Base-by-base conservation (phyloP, 2,329 filamentous ascomycete genomes). In the Talaromyces atroroseus region DNA sequence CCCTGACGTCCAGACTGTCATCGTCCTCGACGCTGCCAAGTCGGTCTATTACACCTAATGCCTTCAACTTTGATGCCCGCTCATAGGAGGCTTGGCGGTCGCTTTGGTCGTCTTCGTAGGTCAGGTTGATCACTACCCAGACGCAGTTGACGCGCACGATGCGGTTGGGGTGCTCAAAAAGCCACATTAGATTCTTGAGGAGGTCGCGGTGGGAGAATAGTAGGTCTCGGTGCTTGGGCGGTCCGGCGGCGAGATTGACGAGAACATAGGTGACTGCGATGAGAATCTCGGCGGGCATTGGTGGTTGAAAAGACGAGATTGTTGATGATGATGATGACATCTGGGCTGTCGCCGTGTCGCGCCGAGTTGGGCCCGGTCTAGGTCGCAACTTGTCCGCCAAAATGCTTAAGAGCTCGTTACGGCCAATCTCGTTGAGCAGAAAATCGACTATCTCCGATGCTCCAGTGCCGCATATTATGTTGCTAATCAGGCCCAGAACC, bases 401-500 rank as follows among this genome's bases (percentile, higher is more conserved):
- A 38, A 95, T 87, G 49, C 88, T 85, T 64, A 96, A 92, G 53
- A 97, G 78, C 40, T 86, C 81, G 57, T 90, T 83, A 66, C 89
- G 82, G 1, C 90, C 89, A 48, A 96, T 80, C 56, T 86, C 82
- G 57, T 78, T 81, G 66, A 97, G 87, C 21, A 97, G 74, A 65
- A 89, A 86, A 66, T 96, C 91, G 59, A 96, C 90, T 84, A 96
- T 92, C 73, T 76, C 83, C 59, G 70, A 78, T 62, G 74, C 79
- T 62, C 71, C 83, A 63, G 71, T 76, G 59, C 86, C 83, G 57
- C 87, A 88, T 62, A 96, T 89, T 32, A 97, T 78, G 71, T 99
- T 99, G 54, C 92, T 83, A 60, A 99, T 84, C 63, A 97, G 87
- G 64, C 95, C 88, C 18, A 97, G 82, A 0, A 87, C 89, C 72